Percentiles rank a stretch among this genome's conserved stretches.
phyloP scores from a whole-genome alignment of 805 yeast genomes.

The Kazachstania taianensis region DNA sequence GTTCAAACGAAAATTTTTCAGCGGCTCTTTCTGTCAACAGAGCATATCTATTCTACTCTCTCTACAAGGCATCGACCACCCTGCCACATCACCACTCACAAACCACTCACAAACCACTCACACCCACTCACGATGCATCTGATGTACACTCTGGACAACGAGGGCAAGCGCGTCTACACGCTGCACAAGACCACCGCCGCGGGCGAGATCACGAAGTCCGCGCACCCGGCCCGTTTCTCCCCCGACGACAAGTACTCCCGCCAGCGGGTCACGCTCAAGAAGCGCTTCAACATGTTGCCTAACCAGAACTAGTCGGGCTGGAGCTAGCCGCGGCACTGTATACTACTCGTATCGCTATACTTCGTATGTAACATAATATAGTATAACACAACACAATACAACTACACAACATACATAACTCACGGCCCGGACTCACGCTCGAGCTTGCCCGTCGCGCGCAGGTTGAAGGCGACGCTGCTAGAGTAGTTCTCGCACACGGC shows the following conservation, averaged over 20 bases:
- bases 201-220: conserved; percentile 96
- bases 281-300: conserved; percentile 68
- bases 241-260: conserved; percentile 99
- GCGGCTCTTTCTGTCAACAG: too few species aligned
- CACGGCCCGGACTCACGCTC: too few species aligned
- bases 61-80: too few species aligned
- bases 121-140: conserved; percentile 64
- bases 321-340: too few species aligned
- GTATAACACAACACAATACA: not conserved
- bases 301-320: too few species aligned
- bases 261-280: conserved; percentile 96
- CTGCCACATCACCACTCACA: too few species aligned
- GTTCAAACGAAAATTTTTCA: too few species aligned
- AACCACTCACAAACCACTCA: not conserved
- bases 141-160: conserved; percentile 92
- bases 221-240: conserved; percentile 98
- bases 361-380: too few species aligned
- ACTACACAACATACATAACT: too few species aligned
- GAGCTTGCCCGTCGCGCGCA: conserved; percentile 55
- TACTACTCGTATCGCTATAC: not conserved
- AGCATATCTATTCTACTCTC: too few species aligned
- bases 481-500: conserved; percentile 74
- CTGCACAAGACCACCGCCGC: conserved; percentile 66
- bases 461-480: conserved; percentile 57
- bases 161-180: conserved; percentile 94